phyloP scores from a whole-genome alignment of 805 yeast genomes.

The Ogataea polymorpha region DNA sequence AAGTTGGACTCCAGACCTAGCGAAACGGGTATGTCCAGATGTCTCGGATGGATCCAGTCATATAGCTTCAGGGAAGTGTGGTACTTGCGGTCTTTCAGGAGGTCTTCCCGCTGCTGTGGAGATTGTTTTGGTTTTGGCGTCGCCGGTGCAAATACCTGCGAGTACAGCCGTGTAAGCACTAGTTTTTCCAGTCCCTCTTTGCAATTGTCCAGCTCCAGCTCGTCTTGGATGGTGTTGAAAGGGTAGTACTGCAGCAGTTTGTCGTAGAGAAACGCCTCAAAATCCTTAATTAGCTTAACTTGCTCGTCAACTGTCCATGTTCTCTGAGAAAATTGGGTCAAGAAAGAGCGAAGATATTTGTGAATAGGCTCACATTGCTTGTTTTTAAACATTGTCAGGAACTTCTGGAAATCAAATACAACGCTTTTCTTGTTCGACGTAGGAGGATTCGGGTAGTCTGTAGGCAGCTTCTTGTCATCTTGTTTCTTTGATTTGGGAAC shows the following conservation, averaged over 20 bases:
- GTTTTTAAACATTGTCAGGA: slow-evolving; percentile 65
- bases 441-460: slow-evolving; percentile 31
- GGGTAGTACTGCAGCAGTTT: slow-evolving; percentile 67
- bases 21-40: slow-evolving; percentile 68
- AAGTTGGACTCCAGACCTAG: slow-evolving; percentile 49
- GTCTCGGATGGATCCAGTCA: slow-evolving; percentile 65
- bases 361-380: slow-evolving; percentile 86
- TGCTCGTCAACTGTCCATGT: slow-evolving; percentile 78
- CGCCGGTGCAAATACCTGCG: slow-evolving; percentile 74
- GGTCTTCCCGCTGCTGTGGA: slow-evolving; percentile 59
- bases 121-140: slow-evolving; percentile 41
- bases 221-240: slow-evolving; percentile 60
- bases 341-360: slow-evolving; percentile 78
- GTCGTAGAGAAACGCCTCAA: slow-evolving; percentile 65
- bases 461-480: slow-evolving; percentile 3
- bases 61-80: slow-evolving; percentile 30
- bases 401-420: slow-evolving; percentile 80
- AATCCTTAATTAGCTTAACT: slow-evolving; percentile 70
- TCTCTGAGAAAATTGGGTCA: slow-evolving; percentile 68
- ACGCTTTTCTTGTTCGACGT: slow-evolving; percentile 26
- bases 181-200: slow-evolving; percentile 91
- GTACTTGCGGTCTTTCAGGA: slow-evolving; percentile 64
- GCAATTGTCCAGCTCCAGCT: slow-evolving; percentile 62
- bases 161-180: slow-evolving; percentile 81
- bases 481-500: neutral